phyloP scores from a whole-genome alignment of 2,329 filamentous ascomycete species.

The Colletotrichum orchidophilum region DNA sequence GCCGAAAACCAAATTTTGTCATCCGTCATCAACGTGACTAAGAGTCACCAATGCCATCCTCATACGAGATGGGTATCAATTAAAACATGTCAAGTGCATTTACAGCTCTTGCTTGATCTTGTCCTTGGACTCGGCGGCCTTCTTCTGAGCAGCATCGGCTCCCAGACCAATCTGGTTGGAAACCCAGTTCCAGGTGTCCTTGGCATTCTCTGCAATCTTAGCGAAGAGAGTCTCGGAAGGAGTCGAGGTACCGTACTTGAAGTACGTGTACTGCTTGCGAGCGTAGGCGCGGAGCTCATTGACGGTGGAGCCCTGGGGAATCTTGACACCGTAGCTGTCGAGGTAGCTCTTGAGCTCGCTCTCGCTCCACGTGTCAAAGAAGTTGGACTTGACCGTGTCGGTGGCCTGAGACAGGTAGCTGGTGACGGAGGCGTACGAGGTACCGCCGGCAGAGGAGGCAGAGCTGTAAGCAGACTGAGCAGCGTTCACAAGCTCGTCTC shows the following conservation, averaged over 20 bases:
- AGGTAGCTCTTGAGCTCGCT: slow-evolving; percentile 81
- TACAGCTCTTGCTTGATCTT: slow-evolving; percentile 61
- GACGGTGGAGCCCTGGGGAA: slow-evolving; percentile 72
- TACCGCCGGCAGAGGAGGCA: slow-evolving; percentile 67
- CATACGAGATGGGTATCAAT: background rate
- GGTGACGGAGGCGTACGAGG: slow-evolving; percentile 72
- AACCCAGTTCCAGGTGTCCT: slow-evolving; percentile 62
- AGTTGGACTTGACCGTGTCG: slow-evolving; percentile 68
- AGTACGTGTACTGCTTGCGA: slow-evolving; percentile 78
- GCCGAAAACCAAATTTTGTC: slow-evolving; percentile 31
- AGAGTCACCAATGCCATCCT: background rate
- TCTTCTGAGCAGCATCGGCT: slow-evolving; percentile 55
- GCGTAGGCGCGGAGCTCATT: slow-evolving; percentile 78
- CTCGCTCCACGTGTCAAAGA: slow-evolving; percentile 79
- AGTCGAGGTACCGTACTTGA: slow-evolving; percentile 76
- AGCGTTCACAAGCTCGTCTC: slow-evolving; percentile 77
- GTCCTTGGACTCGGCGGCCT: slow-evolving; percentile 51
- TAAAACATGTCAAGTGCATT: slow-evolving; percentile 29
- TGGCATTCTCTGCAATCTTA: slow-evolving; percentile 63
- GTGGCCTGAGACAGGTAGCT: slow-evolving; percentile 75
- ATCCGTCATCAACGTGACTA: slow-evolving; percentile 30
- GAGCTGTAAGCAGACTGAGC: slow-evolving; percentile 69
- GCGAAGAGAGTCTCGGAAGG: slow-evolving; percentile 73
- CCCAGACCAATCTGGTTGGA: slow-evolving; percentile 58
- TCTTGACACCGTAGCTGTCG: slow-evolving; percentile 77